Percentiles rank a stretch among this genome's conserved stretches.
phyloP scores from a whole-genome alignment of 164 flowering plant species.

The Magnolia sinica region DNA sequence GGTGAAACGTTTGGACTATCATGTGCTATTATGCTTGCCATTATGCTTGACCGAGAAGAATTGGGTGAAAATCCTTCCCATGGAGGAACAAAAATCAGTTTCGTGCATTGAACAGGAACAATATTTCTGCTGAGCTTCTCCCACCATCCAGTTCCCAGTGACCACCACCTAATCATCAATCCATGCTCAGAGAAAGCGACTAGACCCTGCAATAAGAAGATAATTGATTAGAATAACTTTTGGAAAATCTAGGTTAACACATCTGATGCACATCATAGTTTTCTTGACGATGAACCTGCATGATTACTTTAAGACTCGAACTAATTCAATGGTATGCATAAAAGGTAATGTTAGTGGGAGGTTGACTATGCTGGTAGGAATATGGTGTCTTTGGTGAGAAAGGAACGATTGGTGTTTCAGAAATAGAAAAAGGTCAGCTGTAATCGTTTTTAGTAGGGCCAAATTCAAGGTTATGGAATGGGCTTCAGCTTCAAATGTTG shows the following conservation, averaged over 20 bases:
- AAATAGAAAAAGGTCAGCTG: no score
- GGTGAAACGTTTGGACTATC: constrained; percentile 37
- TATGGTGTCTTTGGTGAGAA: no score
- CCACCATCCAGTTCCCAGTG: constrained; percentile 96
- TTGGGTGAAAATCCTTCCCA: constrained; percentile 96
- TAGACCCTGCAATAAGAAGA: constrained; percentile 57
- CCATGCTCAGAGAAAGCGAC: constrained; percentile 98
- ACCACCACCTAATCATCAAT: constrained; percentile 98
- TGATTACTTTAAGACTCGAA: background rate
- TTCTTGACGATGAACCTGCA: background rate
- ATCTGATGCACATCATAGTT: background rate
- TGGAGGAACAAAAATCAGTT: constrained; percentile 91
- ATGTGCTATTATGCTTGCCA: constrained; percentile 57
- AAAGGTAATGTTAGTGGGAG: background rate
- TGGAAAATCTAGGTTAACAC: background rate
- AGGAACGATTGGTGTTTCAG: no score
- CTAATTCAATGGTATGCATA: background rate
- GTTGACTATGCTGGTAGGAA: no score
- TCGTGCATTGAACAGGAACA: constrained; percentile 86
- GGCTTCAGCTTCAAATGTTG: no score
- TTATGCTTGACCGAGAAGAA: constrained; percentile 76
- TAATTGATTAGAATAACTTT: constrained; percentile 1
- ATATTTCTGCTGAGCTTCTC: constrained; percentile 83
- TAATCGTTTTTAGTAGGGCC: no score
- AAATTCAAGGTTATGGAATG: no score